These are phyloP conservation scores for Coix lacrymajobi DNA, from an alignment of 176 grass and related monocot species.

Conservation along the genomic window DNA sequence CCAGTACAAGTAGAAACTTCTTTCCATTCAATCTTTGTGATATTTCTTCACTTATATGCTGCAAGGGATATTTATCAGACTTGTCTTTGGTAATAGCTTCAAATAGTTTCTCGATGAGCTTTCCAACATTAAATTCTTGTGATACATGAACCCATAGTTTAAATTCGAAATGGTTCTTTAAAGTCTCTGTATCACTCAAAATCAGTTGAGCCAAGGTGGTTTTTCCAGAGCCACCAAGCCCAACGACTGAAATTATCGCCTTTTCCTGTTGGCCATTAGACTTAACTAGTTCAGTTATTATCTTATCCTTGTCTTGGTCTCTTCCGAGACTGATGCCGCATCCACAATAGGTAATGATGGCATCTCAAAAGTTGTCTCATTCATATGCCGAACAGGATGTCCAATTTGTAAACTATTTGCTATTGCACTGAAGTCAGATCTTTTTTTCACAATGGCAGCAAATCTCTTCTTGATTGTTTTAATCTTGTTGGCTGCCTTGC, in stretches of 20 bases:
- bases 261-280: background rate
- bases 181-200: background rate
- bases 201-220: background rate
- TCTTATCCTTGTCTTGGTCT: background rate
- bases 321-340: background rate
- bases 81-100: background rate
- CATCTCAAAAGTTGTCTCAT: background rate
- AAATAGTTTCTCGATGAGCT: background rate
- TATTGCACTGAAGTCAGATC: background rate
- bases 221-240: background rate
- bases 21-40: background rate
- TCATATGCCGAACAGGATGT: no score
- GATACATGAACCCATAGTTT: background rate
- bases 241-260: background rate
- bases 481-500: no score
- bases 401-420: no score
- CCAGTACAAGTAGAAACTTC: conserved; percentile 8
- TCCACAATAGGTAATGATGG: background rate
- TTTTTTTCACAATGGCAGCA: background rate
- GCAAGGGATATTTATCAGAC: background rate
- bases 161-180: background rate
- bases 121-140: background rate
- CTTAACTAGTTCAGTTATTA: background rate
- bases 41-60: background rate
- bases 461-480: background rate